phyloP scores from a whole-genome alignment of 2,329 filamentous ascomycete species.

The Microcyclosporella mali region DNA sequence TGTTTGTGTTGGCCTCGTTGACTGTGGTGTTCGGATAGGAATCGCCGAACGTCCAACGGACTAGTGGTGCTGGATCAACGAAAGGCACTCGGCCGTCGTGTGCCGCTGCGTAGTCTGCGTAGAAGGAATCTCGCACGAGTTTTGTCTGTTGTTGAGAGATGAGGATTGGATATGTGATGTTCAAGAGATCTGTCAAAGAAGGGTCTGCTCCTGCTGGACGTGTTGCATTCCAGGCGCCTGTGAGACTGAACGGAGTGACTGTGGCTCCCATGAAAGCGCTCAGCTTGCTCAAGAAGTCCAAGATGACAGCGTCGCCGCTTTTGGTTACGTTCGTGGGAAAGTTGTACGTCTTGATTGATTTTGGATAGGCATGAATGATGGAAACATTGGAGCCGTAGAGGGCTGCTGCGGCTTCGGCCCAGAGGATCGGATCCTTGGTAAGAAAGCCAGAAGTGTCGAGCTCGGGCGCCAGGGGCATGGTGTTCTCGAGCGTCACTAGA shows the following conservation, averaged over 20 bases:
- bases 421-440: conserved; percentile 40
- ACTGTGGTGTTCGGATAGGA: conserved; percentile 34
- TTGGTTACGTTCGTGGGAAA: conserved; percentile 37
- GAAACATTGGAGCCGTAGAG: conserved; percentile 43
- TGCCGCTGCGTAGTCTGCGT: conserved; percentile 43
- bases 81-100: conserved; percentile 44
- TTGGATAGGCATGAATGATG: conserved; percentile 37
- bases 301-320: conserved; percentile 34
- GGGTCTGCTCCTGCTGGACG: conserved; percentile 27
- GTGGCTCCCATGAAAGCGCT: conserved; percentile 39
- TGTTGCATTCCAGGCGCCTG: conserved; percentile 32
- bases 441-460: conserved; percentile 46
- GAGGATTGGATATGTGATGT: conserved; percentile 42
- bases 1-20: conserved; percentile 44
- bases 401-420: conserved; percentile 39
- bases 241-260: conserved; percentile 33
- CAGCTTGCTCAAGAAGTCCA: conserved; percentile 41
- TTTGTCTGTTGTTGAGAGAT: conserved; percentile 44
- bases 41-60: conserved; percentile 45
- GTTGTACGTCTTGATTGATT: conserved; percentile 36
- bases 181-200: conserved; percentile 35
- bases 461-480: conserved; percentile 44
- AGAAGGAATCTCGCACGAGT: conserved; percentile 46
- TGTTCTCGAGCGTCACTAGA: conserved; percentile 42
- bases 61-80: conserved; percentile 45